phyloP scores from a whole-genome alignment of 164 flowering plant species.

The Euptelea pleiosperma region DNA sequence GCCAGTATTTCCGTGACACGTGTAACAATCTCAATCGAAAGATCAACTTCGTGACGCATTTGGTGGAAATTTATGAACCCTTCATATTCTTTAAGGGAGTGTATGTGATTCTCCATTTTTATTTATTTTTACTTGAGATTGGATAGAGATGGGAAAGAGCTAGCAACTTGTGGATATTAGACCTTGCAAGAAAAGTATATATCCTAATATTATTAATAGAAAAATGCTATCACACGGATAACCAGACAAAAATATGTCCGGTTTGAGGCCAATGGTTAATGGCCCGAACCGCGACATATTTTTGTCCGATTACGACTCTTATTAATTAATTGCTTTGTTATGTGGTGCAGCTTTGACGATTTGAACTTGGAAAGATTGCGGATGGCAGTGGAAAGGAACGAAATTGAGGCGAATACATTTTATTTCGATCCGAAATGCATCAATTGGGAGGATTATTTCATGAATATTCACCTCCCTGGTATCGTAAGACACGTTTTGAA shows the following conservation, averaged over 20 bases:
- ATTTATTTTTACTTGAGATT: too few species aligned
- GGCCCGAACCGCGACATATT: too few species aligned
- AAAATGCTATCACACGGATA: too few species aligned
- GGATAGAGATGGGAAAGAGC: too few species aligned
- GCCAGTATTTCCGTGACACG: conserved; percentile 23
- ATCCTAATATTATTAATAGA: too few species aligned
- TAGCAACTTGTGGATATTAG: too few species aligned
- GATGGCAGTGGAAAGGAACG: conserved; percentile 15
- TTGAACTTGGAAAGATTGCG: conserved; percentile 44
- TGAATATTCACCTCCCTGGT: conserved; percentile 58
- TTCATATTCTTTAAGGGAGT: conserved; percentile 52
- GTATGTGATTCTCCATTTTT: conserved; percentile 39
- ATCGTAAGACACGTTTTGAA: conserved; percentile 39
- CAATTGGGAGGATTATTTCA: conserved; percentile 61
- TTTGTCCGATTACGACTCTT: neutral
- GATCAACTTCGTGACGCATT: conserved; percentile 36
- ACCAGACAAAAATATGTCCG: too few species aligned
- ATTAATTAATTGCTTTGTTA: neutral
- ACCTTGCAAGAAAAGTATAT: too few species aligned
- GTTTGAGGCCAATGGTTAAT: too few species aligned
- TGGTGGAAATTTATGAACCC: conserved; percentile 52
- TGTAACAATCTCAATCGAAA: conserved; percentile 31
- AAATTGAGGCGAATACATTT: conserved; percentile 29
- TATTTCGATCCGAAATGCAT: conserved; percentile 50
- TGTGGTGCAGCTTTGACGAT: conserved; percentile 54